Evolutionary conservation across 805 yeast species (phyloP).

Genomic region (Metschnikowia arizonensis): DNA sequence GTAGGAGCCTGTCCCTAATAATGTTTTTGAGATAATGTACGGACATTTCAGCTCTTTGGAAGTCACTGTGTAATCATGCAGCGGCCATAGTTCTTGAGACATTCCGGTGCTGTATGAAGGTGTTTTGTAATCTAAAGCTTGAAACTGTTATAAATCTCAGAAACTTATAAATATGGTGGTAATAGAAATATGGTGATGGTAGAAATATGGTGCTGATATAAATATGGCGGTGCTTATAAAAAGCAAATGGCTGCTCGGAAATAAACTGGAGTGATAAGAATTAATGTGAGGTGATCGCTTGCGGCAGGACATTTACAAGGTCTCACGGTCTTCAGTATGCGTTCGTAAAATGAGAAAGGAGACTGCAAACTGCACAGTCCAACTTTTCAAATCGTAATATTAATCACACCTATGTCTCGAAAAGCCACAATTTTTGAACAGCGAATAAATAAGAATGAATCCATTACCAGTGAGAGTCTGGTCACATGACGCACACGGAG

Average conservation of each 20-base stretch:
- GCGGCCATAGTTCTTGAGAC: neutral
- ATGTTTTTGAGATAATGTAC: conserved; percentile 27
- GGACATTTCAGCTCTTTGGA: conserved; percentile 24
- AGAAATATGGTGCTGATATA: no score
- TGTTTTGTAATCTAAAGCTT: neutral
- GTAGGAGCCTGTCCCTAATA: conserved; percentile 41
- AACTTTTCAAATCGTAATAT: neutral
- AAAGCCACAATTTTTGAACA: neutral
- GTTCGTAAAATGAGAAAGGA: neutral
- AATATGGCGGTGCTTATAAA: neutral
- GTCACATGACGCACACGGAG: conserved; percentile 1
- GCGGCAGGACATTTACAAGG: neutral
- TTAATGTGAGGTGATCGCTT: neutral
- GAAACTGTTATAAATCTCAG: neutral
- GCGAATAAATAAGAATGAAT: neutral
- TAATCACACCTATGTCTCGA: neutral
- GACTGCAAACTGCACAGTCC: neutral
- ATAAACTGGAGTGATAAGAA: neutral
- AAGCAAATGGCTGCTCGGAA: neutral
- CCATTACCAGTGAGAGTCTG: neutral
- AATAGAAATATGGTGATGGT: no score
- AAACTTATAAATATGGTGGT: no score
- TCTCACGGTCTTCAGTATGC: neutral
- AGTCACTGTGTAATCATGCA: neutral
- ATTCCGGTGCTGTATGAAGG: neutral